Percentiles rank a stretch among this genome's conserved stretches.
phyloP scores from a whole-genome alignment of 371 early-diverging fungal species.

The Dichotomocladium elegans region DNA sequence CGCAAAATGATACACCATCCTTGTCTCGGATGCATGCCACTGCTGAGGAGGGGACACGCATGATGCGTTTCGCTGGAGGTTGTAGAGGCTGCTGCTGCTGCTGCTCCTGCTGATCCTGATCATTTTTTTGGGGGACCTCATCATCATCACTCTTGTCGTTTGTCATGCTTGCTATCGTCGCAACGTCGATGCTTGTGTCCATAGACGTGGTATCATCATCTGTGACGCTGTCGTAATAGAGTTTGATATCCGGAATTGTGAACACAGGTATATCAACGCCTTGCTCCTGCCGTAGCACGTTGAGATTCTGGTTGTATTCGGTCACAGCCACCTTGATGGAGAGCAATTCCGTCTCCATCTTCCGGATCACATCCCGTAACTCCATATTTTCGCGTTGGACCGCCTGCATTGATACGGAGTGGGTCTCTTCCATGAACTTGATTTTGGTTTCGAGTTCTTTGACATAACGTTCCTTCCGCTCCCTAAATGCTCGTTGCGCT shows the following conservation, averaged over 20 bases:
- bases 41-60: slow-evolving; percentile 22
- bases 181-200: too few species aligned
- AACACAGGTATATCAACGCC: slow-evolving; percentile 6
- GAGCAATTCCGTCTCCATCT: slow-evolving; percentile 31
- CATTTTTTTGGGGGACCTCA: too few species aligned
- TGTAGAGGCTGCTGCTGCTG: neutral
- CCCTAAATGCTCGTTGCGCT: slow-evolving; percentile 75
- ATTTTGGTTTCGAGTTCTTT: slow-evolving; percentile 66
- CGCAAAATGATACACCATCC: slow-evolving; percentile 44
- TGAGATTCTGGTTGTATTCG: neutral
- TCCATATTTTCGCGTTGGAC: slow-evolving; percentile 29
- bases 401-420: slow-evolving; percentile 17
- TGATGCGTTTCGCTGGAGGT: slow-evolving; percentile 3
- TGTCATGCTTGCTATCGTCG: too few species aligned
- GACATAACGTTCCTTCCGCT: slow-evolving; percentile 70
- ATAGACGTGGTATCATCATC: too few species aligned
- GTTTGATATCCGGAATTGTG: slow-evolving; percentile 3
- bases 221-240: too few species aligned
- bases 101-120: neutral
- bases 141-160: neutral
- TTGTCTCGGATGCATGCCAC: slow-evolving; percentile 43
- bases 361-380: slow-evolving; percentile 12
- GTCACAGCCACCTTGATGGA: slow-evolving; percentile 4
- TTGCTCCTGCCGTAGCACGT: neutral
- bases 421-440: slow-evolving; percentile 51